Evolutionary conservation across 805 yeast species (phyloP).

Genomic region (Ogataea nitratoaversa): DNA sequence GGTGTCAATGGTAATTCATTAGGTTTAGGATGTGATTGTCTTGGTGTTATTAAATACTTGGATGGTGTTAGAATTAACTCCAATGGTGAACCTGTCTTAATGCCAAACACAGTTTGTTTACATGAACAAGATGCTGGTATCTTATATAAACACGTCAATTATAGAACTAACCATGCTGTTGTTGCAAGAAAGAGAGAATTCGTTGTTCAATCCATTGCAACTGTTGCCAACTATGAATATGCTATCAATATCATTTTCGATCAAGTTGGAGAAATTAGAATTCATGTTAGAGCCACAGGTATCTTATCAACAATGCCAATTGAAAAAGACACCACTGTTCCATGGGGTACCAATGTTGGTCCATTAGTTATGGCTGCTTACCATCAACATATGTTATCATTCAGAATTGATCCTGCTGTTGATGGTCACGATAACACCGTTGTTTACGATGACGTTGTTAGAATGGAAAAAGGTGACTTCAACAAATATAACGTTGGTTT

Average conservation of each 20-base stretch:
- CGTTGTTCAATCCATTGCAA: constrained; percentile 75
- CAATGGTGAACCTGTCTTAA: constrained; percentile 56
- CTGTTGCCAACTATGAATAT: constrained; percentile 83
- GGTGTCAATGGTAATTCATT: constrained; percentile 69
- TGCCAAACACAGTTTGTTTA: constrained; percentile 72
- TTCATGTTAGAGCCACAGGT: constrained; percentile 83
- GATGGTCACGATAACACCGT: constrained; percentile 80
- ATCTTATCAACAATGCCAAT: constrained; percentile 81
- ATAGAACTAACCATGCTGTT: constrained; percentile 64
- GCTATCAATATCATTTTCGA: constrained; percentile 67
- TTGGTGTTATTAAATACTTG: constrained; percentile 72
- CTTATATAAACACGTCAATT: constrained; percentile 75
- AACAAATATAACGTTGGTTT: constrained; percentile 74
- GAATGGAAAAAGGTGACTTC: constrained; percentile 49
- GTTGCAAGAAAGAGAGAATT: constrained; percentile 77
- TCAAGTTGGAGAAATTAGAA: constrained; percentile 73
- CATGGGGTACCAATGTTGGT: constrained; percentile 73
- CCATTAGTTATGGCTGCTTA: constrained; percentile 80
- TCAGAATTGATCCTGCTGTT: constrained; percentile 77
- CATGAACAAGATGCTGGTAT: constrained; percentile 79
- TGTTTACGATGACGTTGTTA: constrained; percentile 63
- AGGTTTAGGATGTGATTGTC: constrained; percentile 75
- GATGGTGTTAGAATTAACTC: constrained; percentile 54
- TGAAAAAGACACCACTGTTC: constrained; percentile 62
- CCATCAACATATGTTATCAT: constrained; percentile 77